Base-by-base conservation (phyloP, 202 grass and related monocot genomes). In the Eragrostis tef region DNA sequence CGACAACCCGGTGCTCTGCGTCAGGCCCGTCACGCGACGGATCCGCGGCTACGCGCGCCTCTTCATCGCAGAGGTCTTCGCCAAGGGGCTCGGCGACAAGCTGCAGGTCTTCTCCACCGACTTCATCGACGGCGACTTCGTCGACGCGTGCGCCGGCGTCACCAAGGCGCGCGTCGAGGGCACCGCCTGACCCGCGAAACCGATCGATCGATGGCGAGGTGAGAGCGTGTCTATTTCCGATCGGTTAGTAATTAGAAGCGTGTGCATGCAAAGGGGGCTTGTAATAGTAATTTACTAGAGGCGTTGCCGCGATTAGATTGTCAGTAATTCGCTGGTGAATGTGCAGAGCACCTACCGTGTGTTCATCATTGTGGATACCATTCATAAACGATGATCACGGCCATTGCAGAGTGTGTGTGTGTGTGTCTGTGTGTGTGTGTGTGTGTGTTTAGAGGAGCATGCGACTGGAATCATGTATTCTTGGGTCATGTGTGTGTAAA, bases 61-160 rank as follows among this genome's bases (percentile, higher is more conserved):
- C 34, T 97, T 97, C 79, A 84, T 97, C 24, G 52, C 94, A 3
- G 92, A 94, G 77, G 83, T 62, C 17, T 89, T 91, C 81, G 88
- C 84, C 48, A 90, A 86, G 71, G 88, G 90, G 6, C 24, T 93
- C 56, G 86, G 84, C 45, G 86, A 98, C 73, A 80, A 73, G 59
- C 80, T 98, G 8, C 92, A 98, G 84, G 84, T 98, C 10, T 93
- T 87, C 84, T 94, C 94, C 34, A 94, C 92, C 12, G 94, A 98
- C 78, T 98, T 98, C 79, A 93, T 98, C 73, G 79, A 94, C 60
- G 86, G 73, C 42, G 92, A 93, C 80, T 98, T 98, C 72, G 92
- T 98, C 15, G 90, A 98, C 78, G 86, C 91, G 47, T 98, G 94
- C 74, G 94, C 57, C 27, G 90, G 90, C 73, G 80, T 94, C 77